Evolutionary conservation across 192 early-diverging fungal genomes (phyloP).

Genomic region (Coemansia sp.): DNA sequence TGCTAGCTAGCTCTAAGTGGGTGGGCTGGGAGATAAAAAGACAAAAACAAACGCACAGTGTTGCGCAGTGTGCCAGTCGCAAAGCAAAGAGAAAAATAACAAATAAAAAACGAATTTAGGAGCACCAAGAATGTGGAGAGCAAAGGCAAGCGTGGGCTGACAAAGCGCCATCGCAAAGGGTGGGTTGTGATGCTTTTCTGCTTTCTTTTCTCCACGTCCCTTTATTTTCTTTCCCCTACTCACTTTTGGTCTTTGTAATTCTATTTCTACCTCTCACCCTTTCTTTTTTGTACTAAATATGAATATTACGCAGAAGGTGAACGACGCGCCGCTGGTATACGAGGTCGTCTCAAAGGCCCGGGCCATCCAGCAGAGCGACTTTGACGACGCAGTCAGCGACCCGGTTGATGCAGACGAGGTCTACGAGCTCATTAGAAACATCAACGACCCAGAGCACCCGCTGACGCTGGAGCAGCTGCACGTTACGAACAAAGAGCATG

Average conservation of each 20-base stretch:
- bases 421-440: constrained; percentile 92
- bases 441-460: constrained; percentile 98
- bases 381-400: constrained; percentile 71
- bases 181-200: constrained; percentile 15
- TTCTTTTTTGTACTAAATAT: constrained; percentile 12
- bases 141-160: too few relatives aligned
- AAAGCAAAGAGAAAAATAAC: constrained; percentile 4
- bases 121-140: too few relatives aligned
- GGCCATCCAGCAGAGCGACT: constrained; percentile 55
- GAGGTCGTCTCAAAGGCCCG: constrained; percentile 54
- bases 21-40: too few relatives aligned
- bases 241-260: not conserved
- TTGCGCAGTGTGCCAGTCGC: not conserved
- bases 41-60: not conserved
- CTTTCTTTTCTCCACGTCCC: not conserved
- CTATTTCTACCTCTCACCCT: not conserved
- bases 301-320: constrained; percentile 58
- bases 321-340: constrained; percentile 84
- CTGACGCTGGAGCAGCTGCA: constrained; percentile 96
- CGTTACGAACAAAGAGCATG: constrained; percentile 84
- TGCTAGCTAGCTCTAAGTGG: too few relatives aligned
- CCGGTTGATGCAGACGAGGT: constrained; percentile 83
- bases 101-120: too few relatives aligned
- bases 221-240: not conserved
- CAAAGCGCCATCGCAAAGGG: too few relatives aligned